Conservation (phyloP, 495 filamentous ascomycete genomes). For the Penicillium lividum region DNA sequence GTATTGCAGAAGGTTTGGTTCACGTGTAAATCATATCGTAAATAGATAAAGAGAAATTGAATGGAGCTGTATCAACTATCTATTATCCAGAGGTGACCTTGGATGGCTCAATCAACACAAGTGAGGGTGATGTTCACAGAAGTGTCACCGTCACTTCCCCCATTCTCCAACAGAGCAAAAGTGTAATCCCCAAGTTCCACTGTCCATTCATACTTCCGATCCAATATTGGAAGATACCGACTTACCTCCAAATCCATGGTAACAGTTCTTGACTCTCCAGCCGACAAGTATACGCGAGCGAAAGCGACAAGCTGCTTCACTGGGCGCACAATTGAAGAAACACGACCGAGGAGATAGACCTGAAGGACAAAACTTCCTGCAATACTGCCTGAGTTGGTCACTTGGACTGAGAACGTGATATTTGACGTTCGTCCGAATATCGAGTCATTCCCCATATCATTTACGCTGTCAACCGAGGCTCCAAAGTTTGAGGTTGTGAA, state of each 20-base stretch:
- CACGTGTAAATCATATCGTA: no score
- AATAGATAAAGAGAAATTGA: no score
- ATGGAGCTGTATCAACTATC: no score
- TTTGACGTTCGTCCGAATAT: constrained; percentile 27
- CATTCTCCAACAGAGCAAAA: constrained; percentile 43
- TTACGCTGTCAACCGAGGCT: neutral
- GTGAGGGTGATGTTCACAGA: constrained; percentile 34
- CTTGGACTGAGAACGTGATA: constrained; percentile 32
- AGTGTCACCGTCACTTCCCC: constrained; percentile 28
- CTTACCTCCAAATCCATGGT: constrained; percentile 13
- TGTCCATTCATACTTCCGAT: constrained; percentile 39
- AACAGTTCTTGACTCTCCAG: constrained; percentile 26
- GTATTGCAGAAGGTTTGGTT: no score
- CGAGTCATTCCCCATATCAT: neutral
- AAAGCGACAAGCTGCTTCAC: constrained; percentile 44
- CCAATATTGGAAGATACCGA: constrained; percentile 42
- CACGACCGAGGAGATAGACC: constrained; percentile 38
- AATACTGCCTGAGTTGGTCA: constrained; percentile 34
- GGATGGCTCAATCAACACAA: constrained; percentile 15
- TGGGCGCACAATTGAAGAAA: constrained; percentile 40
- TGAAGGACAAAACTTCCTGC: constrained; percentile 40
- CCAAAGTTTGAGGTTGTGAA: constrained; percentile 3
- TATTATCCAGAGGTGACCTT: neutral
- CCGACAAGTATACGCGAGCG: constrained; percentile 31
- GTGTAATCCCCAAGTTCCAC: constrained; percentile 43